Base-by-base conservation (phyloP, 2,329 filamentous ascomycete species). In the Aspergillus sp. region DNA sequence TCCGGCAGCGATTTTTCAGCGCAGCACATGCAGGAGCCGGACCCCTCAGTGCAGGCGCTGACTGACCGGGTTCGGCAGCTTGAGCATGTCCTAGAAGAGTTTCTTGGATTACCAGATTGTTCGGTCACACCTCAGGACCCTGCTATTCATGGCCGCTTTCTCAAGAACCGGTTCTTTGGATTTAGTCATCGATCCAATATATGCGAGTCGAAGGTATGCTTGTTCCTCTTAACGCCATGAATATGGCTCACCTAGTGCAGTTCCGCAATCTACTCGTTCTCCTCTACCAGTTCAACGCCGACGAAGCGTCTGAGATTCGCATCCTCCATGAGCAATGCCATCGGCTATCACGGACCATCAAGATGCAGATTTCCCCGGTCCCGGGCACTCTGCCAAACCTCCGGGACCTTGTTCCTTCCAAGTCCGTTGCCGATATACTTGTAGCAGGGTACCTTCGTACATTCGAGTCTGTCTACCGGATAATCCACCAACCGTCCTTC, bases 401-500 rank as follows among this genome's bases (percentile, higher is more conserved):
- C 6, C 55, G 55, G 15, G 57, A 52, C 11, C 25, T 48, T 7
- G n/a, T 61, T 7, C 59, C 59, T 11, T 34, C 47, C 13, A 30
- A 23, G 28, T 8, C 15, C 5, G 28, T 51, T 7, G 38, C 45
- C 1, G 53, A 61, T 30, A 46, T 34, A n/a, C 47, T 61, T 19
- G 46, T 61, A 7, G 17, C 23, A 2, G 31, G 31, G 9, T 56
- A 61, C 31, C 31, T 61, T 15, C 52, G 53, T 22, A 56, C 59
- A 8, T 45, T 61, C 23, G 59, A 61, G 38, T 52, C 53, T 28
- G 53, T 52, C 1, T 56, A 51, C 15, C 59, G 54, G 19, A 30
- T 61, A 13, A n/a, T 61, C 4, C 59, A 61, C 31, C 22, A 41
- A 5, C 54, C 59, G 11, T 53, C 59, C 8, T 61, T 61, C 19